phyloP scores from a whole-genome alignment of 1,284 basidiomycete species.

The Melampsora americana region DNA sequence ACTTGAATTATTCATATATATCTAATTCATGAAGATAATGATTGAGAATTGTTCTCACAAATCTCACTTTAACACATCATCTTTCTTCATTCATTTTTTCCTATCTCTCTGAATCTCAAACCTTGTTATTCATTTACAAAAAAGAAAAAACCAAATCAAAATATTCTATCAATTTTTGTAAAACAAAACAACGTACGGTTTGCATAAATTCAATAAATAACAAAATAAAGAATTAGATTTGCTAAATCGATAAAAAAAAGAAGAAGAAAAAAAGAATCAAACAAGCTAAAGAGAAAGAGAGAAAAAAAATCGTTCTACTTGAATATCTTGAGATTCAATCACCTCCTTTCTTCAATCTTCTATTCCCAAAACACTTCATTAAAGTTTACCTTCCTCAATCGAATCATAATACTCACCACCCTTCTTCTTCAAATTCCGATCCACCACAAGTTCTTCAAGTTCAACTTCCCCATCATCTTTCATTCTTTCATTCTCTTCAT shows the following conservation, averaged over 20 bases:
- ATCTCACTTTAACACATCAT: background rate
- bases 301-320: background rate
- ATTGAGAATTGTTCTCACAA: background rate
- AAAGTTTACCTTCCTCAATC: background rate
- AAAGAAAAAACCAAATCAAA: background rate
- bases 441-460: conserved; percentile 47
- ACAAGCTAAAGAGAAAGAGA: background rate
- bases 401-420: background rate
- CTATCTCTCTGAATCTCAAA: background rate
- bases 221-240: background rate
- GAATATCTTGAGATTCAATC: background rate
- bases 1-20: too few relatives aligned
- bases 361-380: too few relatives aligned
- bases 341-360: background rate
- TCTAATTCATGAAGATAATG: too few relatives aligned
- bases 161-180: background rate
- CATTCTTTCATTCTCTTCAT: conserved; percentile 32
- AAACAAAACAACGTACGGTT: background rate
- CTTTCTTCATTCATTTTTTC: conserved; percentile 3
- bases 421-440: background rate
- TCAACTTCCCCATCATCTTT: conserved; percentile 46
- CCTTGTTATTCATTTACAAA: background rate
- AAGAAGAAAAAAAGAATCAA: background rate
- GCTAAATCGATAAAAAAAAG: background rate
- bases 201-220: conserved; percentile 1